Conservation (phyloP, 2,329 filamentous ascomycete genomes). For the Cryphonectria naterciae region DNA sequence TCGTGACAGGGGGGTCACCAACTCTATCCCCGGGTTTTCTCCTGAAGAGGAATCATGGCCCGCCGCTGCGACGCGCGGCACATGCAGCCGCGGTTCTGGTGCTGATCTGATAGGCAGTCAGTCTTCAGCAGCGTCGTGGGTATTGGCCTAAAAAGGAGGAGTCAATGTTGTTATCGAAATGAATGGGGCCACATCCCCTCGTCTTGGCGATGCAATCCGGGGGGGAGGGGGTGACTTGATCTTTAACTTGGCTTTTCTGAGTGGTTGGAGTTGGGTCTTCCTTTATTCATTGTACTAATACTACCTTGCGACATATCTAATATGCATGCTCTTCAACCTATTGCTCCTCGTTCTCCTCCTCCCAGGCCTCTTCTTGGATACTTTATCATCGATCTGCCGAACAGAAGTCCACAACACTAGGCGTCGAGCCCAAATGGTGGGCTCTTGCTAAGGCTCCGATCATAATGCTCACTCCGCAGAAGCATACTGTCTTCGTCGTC, state of each 20-base stretch:
- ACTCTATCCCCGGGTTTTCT: background rate
- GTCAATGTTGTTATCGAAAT: background rate
- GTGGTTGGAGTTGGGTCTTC: background rate
- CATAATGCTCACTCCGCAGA: background rate
- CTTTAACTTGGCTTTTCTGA: background rate
- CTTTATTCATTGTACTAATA: background rate
- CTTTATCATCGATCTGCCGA: background rate
- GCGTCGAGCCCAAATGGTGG: background rate
- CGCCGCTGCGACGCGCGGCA: background rate
- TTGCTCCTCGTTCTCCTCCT: background rate
- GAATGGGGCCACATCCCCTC: background rate
- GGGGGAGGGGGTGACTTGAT: too few relatives aligned
- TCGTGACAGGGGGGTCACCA: background rate
- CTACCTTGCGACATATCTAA: background rate
- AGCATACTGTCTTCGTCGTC: background rate
- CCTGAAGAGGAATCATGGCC: background rate
- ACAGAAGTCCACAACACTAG: background rate
- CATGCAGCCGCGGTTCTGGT: background rate
- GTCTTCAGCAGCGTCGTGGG: background rate
- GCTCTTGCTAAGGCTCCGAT: background rate
- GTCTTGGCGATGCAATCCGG: too few relatives aligned
- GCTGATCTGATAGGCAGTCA: background rate
- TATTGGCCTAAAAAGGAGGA: background rate
- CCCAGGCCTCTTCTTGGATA: background rate
- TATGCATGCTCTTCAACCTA: background rate